A percentile compares a stretch with the other conserved stretches of the same genome.
Conservation (phyloP, 306 rosid species). For the Lagenaria siceraria region DNA sequence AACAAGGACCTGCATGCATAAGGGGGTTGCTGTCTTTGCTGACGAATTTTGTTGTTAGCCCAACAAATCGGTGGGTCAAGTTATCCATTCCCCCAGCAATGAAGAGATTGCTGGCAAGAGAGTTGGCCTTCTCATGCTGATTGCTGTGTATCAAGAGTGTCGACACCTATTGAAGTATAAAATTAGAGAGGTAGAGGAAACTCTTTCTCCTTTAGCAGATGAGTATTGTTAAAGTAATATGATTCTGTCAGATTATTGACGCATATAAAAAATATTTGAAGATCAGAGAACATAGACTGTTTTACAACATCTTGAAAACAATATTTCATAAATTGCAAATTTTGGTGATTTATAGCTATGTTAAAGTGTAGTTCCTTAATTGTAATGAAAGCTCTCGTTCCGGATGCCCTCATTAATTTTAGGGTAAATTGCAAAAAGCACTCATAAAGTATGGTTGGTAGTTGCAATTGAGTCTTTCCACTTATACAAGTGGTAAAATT, state of each 20-base stretch:
- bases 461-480: too few relatives aligned
- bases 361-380: background rate
- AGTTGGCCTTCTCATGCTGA: slow-evolving; percentile 12
- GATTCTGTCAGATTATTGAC: background rate
- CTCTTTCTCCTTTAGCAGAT: slow-evolving; percentile 4
- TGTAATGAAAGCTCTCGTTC: background rate
- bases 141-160: slow-evolving; percentile 4
- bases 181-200: slow-evolving; percentile 6
- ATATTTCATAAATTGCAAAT: slow-evolving; percentile 1
- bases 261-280: background rate
- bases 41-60: slow-evolving; percentile 3
- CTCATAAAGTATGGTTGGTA: too few relatives aligned
- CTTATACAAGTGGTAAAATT: too few relatives aligned
- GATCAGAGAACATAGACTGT: background rate
- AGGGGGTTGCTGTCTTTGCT: background rate
- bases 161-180: background rate
- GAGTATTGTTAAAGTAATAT: slow-evolving; percentile 2
- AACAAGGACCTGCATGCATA: slow-evolving; percentile 48
- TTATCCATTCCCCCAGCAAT: slow-evolving; percentile 13
- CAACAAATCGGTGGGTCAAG: background rate
- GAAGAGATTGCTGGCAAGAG: slow-evolving; percentile 42
- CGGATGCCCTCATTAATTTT: background rate
- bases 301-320: background rate
- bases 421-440: too few relatives aligned
- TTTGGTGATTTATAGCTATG: background rate